Evolutionary conservation across 331 rosid species (phyloP).

Genomic region (Saraca asoca): DNA sequence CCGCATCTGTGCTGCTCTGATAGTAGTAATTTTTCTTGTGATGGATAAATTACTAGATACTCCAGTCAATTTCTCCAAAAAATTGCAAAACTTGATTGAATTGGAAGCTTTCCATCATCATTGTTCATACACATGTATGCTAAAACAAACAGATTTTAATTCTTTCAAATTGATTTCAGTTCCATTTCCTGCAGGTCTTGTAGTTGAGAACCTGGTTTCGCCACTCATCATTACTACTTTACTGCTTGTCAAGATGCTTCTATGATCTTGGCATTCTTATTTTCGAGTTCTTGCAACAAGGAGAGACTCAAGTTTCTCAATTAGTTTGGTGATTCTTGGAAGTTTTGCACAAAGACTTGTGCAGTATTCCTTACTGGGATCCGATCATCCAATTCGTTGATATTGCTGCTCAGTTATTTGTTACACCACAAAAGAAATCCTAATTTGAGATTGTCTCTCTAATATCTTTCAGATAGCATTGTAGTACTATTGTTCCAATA

Average conservation of each 20-base stretch:
- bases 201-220: constrained; percentile 36
- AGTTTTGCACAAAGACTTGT: constrained; percentile 8
- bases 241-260: constrained; percentile 32
- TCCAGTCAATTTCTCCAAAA: background rate
- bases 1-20: background rate
- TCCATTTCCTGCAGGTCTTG: constrained; percentile 40
- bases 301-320: background rate
- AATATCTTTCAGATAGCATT: constrained; percentile 22
- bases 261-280: constrained; percentile 14
- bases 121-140: background rate
- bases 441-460: constrained; percentile 22
- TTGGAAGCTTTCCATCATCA: background rate
- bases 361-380: background rate
- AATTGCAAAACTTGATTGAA: background rate
- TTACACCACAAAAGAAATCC: constrained; percentile 1
- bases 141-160: background rate
- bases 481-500: constrained; percentile 26
- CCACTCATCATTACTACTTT: constrained; percentile 37
- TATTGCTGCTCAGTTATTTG: constrained; percentile 2
- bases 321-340: constrained; percentile 10
- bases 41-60: background rate
- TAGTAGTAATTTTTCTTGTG: background rate
- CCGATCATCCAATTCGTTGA: constrained; percentile 22
- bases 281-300: constrained; percentile 15
- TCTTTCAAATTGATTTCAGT: background rate